These are phyloP conservation scores for Elsinoe fawcettii DNA, from an alignment of 2,329 filamentous ascomycete genomes.

Conservation along the genomic window DNA sequence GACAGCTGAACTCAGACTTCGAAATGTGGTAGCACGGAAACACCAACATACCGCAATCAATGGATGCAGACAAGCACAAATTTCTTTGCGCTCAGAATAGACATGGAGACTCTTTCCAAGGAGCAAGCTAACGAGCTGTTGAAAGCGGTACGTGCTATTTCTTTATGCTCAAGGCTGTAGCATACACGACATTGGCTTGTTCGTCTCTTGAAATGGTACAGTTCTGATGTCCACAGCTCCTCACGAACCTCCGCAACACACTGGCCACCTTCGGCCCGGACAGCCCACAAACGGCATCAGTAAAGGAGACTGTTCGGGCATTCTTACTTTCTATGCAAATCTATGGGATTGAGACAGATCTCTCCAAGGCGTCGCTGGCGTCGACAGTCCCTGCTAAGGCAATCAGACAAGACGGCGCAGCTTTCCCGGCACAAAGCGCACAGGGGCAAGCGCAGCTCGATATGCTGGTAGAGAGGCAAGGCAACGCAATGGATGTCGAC, in stretches of 20 bases:
- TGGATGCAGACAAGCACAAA: neutral
- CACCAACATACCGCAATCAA: neutral
- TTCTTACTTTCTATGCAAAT: conserved; percentile 27
- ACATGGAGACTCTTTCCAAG: neutral
- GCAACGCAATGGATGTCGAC: conserved; percentile 1
- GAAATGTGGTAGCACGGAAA: neutral
- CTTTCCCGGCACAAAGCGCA: neutral
- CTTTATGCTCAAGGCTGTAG: no score
- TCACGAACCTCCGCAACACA: conserved; percentile 31
- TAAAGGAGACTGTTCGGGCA: conserved; percentile 26
- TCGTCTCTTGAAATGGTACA: no score
- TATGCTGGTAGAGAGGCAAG: neutral
- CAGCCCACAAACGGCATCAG: conserved; percentile 26
- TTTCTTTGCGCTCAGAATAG: no score
- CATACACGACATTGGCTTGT: no score
- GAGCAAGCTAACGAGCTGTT: neutral
- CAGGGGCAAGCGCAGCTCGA: neutral
- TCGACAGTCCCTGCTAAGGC: neutral
- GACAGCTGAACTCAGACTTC: neutral
- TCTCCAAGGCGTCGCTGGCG: conserved; percentile 17
- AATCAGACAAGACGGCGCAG: neutral
- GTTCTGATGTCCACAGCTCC: conserved; percentile 23
- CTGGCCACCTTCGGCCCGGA: conserved; percentile 29
- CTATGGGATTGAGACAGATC: conserved; percentile 22
- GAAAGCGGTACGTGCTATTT: neutral